phyloP scores from a whole-genome alignment of 208 protist genomes.

The Tetramitus jugosus region DNA sequence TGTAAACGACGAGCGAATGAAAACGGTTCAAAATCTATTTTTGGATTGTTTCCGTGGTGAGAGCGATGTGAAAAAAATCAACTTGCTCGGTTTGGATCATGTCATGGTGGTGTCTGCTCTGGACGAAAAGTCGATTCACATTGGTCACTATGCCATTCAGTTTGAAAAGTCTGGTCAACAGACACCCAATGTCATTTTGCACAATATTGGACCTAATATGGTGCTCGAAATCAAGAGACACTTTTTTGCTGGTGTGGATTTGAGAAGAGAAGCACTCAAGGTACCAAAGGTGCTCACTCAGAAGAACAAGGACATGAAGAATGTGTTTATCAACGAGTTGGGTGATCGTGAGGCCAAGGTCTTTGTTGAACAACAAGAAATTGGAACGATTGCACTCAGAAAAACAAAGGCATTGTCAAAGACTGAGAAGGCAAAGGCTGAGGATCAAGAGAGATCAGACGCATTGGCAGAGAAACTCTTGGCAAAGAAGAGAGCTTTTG shows the following conservation, averaged over 20 bases:
- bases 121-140: background rate
- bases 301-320: background rate
- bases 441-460: too few relatives aligned
- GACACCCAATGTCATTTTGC: background rate
- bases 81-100: slow-evolving; percentile 18
- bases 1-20: background rate
- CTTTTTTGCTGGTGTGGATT: background rate
- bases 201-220: slow-evolving; percentile 1
- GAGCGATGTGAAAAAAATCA: background rate
- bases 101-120: background rate
- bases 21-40: background rate
- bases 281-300: background rate
- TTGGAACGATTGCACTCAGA: background rate
- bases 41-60: slow-evolving; percentile 3
- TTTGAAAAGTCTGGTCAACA: slow-evolving; percentile 12
- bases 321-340: background rate
- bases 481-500: too few relatives aligned
- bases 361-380: slow-evolving; percentile 16
- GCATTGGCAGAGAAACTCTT: too few relatives aligned
- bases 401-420: background rate
- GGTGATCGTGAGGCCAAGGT: background rate
- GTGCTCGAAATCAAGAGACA: background rate
- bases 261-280: slow-evolving; percentile 12
- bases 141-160: background rate
- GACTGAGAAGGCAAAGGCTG: background rate